Evolutionary conservation across 2,329 filamentous ascomycete genomes (phyloP), one percentile per base, ranked within the genome.

Genomic region (Exophiala sp.): DNA sequence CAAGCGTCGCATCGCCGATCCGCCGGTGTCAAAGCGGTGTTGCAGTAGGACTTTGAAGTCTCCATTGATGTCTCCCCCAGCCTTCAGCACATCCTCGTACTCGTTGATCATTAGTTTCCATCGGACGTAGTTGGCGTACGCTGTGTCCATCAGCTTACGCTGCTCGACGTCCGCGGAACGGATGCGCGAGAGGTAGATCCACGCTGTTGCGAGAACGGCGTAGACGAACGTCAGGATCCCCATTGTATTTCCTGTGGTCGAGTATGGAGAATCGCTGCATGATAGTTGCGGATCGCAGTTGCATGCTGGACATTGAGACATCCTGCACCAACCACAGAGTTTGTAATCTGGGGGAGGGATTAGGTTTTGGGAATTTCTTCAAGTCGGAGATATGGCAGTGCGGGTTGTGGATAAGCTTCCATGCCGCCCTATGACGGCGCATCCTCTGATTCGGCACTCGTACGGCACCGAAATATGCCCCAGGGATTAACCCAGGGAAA

Each of bases 101-200:
- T 50, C 47, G 18, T 50, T 50, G 36, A 50, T 50, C 47, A 50
- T 50, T 10, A 50, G 47, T 36, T 50, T 50, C 47, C 47, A 50
- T n/a, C 47, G 47, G 18, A 50, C 47, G 29, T 50, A 50, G 32
- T 50, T 50, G 34, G 47, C 47, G 21, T 50, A 50, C 9, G 47
- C 47, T 5, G 47, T 50, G 32, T 50, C 47, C 38, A 50, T 21
- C 33, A 50, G 47, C 20, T 50, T 50, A 35, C 47, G 47, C 38
- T 50, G 47, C 38, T 50, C 47, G 20, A 38, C 47, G 18, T 50
- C 47, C 5, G 47, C 47, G 35, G 47, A 50, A 5, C 36, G 36
- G 35, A 50, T 50, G n/a, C 47, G 47, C 7, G 47, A 50, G 5
- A 50, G 8, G 35, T 50, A 50, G 38, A 50, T 42, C 47, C 47